Base-by-base conservation (phyloP, 495 filamentous ascomycete species). In the Acidiella bohemica region DNA sequence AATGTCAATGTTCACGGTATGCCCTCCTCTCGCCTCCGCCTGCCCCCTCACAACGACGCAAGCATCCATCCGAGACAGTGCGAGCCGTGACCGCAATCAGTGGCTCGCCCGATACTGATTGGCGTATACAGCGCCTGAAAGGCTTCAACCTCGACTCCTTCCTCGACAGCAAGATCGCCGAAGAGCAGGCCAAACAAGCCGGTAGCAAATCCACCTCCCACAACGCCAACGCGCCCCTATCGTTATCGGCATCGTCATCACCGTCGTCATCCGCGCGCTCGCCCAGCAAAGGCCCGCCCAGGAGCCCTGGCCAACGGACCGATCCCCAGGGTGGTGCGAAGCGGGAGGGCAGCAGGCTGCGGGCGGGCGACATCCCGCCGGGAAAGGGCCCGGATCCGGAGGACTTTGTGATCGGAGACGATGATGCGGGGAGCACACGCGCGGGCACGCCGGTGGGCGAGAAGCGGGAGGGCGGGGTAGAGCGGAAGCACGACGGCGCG, bases 41-140 rank as follows among this genome's bases (percentile, higher is more conserved):
- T n/a, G n/a, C n/a, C n/a, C n/a, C n/a, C n/a, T n/a, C n/a, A n/a
- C n/a, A n/a, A n/a, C n/a, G n/a, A n/a, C n/a, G n/a, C n/a, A n/a
- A n/a, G n/a, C n/a, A n/a, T n/a, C n/a, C n/a, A n/a, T n/a, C n/a
- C n/a, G n/a, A n/a, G n/a, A n/a, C n/a, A n/a, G n/a, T n/a, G n/a
- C n/a, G n/a, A n/a, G n/a, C n/a, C n/a, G n/a, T n/a, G n/a, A n/a
- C n/a, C n/a, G n/a, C n/a, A n/a, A n/a, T n/a, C n/a, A n/a, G n/a
- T n/a, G n/a, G n/a, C n/a, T n/a, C n/a, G n/a, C n/a, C n/a, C n/a
- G n/a, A n/a, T n/a, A n/a, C n/a, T n/a, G n/a, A n/a, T n/a, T n/a
- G n/a, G n/a, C n/a, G n/a, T n/a, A n/a, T n/a, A n/a, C 56, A 93
- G 84, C 78, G 84, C 62, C 59, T 93, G 52, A 85, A 84, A 66